phyloP scores from a whole-genome alignment of 805 yeast species.

The Candida patagonica region DNA sequence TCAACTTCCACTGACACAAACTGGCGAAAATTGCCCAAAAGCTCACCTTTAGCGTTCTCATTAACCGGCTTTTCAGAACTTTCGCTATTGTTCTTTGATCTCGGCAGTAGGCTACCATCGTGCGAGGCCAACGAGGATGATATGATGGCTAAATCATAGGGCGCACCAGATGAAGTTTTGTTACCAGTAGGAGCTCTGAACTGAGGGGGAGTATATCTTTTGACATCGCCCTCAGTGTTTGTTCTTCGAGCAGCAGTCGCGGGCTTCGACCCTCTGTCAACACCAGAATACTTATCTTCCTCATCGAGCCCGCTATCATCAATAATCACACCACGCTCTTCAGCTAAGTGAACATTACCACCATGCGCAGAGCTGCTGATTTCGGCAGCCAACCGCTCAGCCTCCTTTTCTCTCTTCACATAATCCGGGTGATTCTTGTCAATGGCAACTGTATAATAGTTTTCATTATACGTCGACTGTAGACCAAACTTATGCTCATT shows the following conservation, averaged over 20 bases:
- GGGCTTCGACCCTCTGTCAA: conserved; percentile 38
- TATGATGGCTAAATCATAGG: conserved; percentile 57
- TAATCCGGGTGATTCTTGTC: conserved; percentile 68
- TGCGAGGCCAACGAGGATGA: conserved; percentile 26
- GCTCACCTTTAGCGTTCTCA: conserved; percentile 9
- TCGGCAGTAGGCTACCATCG: conserved; percentile 9
- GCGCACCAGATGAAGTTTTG: conserved; percentile 25
- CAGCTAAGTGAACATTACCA: conserved; percentile 76
- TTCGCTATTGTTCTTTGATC: conserved; percentile 1
- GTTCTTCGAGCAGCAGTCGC: conserved; percentile 4
- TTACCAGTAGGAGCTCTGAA: conserved; percentile 21
- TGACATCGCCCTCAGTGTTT: conserved; percentile 2
- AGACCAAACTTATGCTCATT: conserved; percentile 86
- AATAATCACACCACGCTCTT: conserved; percentile 70
- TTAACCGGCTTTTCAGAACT: neutral
- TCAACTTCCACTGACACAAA: conserved; percentile 27
- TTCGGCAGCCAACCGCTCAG: conserved; percentile 73
- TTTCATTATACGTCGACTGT: conserved; percentile 74
- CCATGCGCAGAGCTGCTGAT: conserved; percentile 59
- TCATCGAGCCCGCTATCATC: conserved; percentile 89
- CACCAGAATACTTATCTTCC: conserved; percentile 95
- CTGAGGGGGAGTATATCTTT: conserved; percentile 20
- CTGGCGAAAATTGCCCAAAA: conserved; percentile 25
- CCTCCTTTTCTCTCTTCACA: conserved; percentile 51
- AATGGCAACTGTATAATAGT: conserved; percentile 72